Percentiles rank a stretch among this genome's conserved stretches.
Conservation (phyloP, 208 protist species). For the Leishmania tropica region DNA sequence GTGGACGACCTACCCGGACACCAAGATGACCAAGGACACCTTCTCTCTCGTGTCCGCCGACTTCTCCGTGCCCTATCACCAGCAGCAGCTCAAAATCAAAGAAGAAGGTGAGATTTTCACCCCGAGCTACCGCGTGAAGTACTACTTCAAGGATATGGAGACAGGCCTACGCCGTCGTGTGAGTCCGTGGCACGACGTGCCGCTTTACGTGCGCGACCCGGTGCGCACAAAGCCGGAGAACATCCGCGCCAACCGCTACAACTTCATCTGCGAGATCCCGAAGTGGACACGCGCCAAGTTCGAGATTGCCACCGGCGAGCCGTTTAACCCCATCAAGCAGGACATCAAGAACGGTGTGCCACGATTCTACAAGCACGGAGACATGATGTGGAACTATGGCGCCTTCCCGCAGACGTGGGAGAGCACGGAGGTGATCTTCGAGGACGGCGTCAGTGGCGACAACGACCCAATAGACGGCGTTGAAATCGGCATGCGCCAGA, state of each 20-base stretch:
- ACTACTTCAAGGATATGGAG: slow-evolving; percentile 90
- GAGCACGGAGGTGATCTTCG: slow-evolving; percentile 89
- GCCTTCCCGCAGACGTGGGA: slow-evolving; percentile 97
- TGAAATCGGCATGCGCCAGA: slow-evolving; percentile 89
- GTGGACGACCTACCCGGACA: slow-evolving; percentile 70
- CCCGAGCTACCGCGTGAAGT: slow-evolving; percentile 91
- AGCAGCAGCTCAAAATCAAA: slow-evolving; percentile 87
- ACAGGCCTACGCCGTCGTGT: slow-evolving; percentile 74
- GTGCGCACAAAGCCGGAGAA: slow-evolving; percentile 87
- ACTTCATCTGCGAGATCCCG: slow-evolving; percentile 95
- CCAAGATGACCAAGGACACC: slow-evolving; percentile 45
- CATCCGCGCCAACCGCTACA: slow-evolving; percentile 86
- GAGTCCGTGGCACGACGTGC: slow-evolving; percentile 94
- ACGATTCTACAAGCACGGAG: slow-evolving; percentile 96
- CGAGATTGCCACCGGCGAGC: slow-evolving; percentile 94
- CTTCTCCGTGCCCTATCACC: slow-evolving; percentile 89
- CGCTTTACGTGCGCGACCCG: slow-evolving; percentile 82
- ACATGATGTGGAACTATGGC: slow-evolving; percentile 98
- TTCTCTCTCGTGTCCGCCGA: slow-evolving; percentile 89
- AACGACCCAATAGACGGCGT: slow-evolving; percentile 94
- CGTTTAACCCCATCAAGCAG: slow-evolving; percentile 96
- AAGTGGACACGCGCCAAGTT: slow-evolving; percentile 96
- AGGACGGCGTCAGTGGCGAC: slow-evolving; percentile 85
- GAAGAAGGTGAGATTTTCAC: slow-evolving; percentile 89
- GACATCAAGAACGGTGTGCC: slow-evolving; percentile 96